phyloP scores from a whole-genome alignment of 2,329 filamentous ascomycete genomes.

The Claviceps digitariae region DNA sequence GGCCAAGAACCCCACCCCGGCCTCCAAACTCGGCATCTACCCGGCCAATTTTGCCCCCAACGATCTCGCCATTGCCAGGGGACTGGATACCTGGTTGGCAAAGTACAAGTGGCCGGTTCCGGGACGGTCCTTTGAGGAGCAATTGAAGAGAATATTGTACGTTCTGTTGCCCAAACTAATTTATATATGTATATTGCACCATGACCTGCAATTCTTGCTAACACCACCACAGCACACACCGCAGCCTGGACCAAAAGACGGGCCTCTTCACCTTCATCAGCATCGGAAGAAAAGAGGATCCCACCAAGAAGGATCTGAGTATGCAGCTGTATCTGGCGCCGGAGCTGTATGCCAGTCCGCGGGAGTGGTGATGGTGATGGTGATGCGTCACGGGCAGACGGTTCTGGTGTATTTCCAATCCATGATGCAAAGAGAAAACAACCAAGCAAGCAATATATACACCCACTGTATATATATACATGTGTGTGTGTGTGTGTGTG shows the following conservation, averaged over 20 bases:
- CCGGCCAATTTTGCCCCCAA: not conserved
- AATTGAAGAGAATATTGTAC: not conserved
- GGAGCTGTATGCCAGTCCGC: not conserved
- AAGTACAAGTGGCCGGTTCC: not conserved
- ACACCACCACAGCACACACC: not conserved
- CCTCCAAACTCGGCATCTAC: not conserved
- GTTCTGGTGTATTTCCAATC: too few species aligned
- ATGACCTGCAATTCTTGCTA: not conserved
- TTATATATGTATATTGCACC: not conserved
- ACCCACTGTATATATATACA: too few species aligned
- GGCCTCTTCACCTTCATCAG: not conserved
- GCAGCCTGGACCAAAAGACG: not conserved
- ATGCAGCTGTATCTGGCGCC: not conserved
- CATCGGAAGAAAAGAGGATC: not conserved
- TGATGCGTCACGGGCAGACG: too few species aligned
- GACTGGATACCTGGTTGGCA: not conserved
- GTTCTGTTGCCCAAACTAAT: too few species aligned
- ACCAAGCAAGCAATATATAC: too few species aligned
- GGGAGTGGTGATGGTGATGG: not conserved
- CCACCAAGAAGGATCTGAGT: not conserved
- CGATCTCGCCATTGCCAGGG: not conserved
- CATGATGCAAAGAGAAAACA: too few species aligned
- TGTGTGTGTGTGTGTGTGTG: too few species aligned
- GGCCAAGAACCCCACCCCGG: not conserved
- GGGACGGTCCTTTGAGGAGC: not conserved